Evolutionary conservation across 352 stramenopile genomes (phyloP), one percentile per base, ranked within the genome.

Genomic region (Globisporangium cylindrosporum): DNA sequence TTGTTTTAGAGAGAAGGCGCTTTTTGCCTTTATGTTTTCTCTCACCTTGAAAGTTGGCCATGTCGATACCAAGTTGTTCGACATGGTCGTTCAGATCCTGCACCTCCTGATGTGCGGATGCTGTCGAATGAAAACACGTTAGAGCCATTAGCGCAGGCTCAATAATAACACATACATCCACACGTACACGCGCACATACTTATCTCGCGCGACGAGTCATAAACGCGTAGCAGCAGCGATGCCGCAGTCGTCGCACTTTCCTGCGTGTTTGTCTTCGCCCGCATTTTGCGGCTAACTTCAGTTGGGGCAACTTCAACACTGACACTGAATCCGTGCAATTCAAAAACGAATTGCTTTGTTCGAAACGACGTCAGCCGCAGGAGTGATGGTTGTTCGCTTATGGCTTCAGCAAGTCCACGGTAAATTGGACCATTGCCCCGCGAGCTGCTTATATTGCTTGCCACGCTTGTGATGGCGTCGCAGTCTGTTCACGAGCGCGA

Each of bases 401-500:
- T 57, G 51, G 51, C 24, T 57, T 34, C 51, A 41, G 7, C 10
- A 9, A 41, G 34, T 41, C 3, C 0, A 12, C 34, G 34, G 34
- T 32, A 32, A 32, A 32, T 32, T 32, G 27, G 27, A 6, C 27
- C 2, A 32, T 32, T 32, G 27, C 27, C 27, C 27, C 27, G 27
- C 3, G 27, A 43, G 36, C 36, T 43, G 36, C 36, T 43, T 4
- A 34, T n/a, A 25, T 24, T 4, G 7, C 6, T 9, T 3, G 25
- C 53, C 34, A 25, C 10, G 6, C 1, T 3, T 27, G 20, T 36
- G 25, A 67, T 78, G 65, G 59, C 69, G 34, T 64, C 66, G 64
- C 51, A 57, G 54, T 32, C 24, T 24, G 18, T 46, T 2, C 43
- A 41, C 24, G n/a, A 41, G 9, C 41, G 15, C 24, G 43, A 68